Conservation (phyloP, 2,329 filamentous ascomycete genomes). For the Trichoderma sp. region DNA sequence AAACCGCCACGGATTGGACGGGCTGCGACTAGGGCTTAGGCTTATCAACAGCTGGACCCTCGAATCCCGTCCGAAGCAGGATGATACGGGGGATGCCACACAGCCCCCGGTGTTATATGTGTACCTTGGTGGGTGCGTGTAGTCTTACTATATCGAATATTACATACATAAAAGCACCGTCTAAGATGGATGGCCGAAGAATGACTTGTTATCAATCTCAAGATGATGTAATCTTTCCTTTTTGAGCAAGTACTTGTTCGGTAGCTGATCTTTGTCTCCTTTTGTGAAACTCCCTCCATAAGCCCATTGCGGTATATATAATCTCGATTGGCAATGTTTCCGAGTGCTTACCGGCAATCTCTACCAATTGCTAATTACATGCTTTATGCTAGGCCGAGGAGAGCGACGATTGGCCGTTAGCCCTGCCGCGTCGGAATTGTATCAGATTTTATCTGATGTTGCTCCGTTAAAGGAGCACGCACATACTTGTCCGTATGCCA, state of each 20-base stretch:
- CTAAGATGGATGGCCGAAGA: neutral
- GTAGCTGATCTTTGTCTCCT: neutral
- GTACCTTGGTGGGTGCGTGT: neutral
- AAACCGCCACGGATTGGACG: neutral
- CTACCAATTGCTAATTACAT: neutral
- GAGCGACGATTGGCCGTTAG: neutral
- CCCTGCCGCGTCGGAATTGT: neutral
- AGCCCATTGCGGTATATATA: neutral
- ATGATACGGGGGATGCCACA: neutral
- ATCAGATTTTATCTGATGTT: neutral
- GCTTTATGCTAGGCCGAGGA: neutral
- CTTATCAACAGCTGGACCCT: constrained; percentile 2
- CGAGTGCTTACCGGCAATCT: neutral
- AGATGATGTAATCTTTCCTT: neutral
- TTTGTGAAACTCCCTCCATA: neutral
- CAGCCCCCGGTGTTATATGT: neutral
- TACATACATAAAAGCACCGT: neutral
- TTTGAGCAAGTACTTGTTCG: neutral
- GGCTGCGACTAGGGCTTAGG: neutral
- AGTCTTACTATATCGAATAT: neutral
- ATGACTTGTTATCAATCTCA: neutral
- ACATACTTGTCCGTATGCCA: neutral
- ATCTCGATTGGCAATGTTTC: neutral
- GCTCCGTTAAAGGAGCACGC: neutral
- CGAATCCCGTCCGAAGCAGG: neutral